These are phyloP conservation scores for Terfezia boudieri DNA, from an alignment of 495 filamentous ascomycete genomes.

Conservation along the genomic window DNA sequence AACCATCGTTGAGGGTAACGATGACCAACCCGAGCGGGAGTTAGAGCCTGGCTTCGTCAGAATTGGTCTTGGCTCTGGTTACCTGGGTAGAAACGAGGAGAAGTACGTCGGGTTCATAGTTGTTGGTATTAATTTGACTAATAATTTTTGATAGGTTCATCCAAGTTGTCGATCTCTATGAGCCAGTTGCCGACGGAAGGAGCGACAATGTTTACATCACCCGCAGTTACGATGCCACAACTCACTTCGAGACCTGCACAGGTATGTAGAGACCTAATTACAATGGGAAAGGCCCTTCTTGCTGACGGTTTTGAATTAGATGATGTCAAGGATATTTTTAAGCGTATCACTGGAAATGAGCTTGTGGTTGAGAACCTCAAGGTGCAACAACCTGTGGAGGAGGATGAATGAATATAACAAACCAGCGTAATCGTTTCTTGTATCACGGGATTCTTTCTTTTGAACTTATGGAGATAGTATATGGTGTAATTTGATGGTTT, in stretches of 20 bases:
- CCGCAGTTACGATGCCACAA: constrained; percentile 93
- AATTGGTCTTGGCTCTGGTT: constrained; percentile 65
- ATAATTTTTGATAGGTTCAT: constrained; percentile 12
- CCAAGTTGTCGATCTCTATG: constrained; percentile 39
- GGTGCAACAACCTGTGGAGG: neutral
- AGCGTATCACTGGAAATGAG: constrained; percentile 67
- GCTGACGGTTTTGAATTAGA: constrained; percentile 28
- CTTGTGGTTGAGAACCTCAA: constrained; percentile 27
- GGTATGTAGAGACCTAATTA: constrained; percentile 21
- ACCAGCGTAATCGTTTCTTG: too few species aligned
- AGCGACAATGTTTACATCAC: constrained; percentile 92
- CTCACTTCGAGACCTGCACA: constrained; percentile 87
- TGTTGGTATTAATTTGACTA: neutral
- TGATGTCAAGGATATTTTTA: constrained; percentile 86
- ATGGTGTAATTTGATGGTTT: neutral
- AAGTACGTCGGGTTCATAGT: constrained; percentile 27
- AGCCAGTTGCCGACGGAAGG: constrained; percentile 65
- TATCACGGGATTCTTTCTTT: neutral
- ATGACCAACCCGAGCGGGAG: constrained; percentile 81
- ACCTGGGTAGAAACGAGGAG: constrained; percentile 84
- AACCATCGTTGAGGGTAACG: constrained; percentile 64
- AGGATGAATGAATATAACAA: neutral
- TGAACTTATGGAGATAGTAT: neutral
- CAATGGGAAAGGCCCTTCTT: neutral
- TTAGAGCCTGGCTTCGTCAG: constrained; percentile 84